phyloP scores from a whole-genome alignment of 805 yeast genomes.

The Teunomyces panamensis region DNA sequence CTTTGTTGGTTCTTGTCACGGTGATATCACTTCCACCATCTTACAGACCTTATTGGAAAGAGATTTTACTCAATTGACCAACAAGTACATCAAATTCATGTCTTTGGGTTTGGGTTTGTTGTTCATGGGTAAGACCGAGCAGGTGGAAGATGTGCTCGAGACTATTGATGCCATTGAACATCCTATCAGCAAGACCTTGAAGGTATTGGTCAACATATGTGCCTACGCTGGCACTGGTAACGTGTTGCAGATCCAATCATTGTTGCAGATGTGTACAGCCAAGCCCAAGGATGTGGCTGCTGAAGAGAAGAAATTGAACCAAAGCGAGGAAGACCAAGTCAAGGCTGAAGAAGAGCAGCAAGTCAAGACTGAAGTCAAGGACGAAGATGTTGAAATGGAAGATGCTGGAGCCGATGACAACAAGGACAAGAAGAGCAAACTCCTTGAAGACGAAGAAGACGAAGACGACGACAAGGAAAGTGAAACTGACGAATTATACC shows the following conservation, averaged over 20 bases:
- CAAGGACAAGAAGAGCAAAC: constrained; percentile 13
- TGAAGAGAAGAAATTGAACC: constrained; percentile 58
- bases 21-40: constrained; percentile 90
- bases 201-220: constrained; percentile 85
- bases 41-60: constrained; percentile 88
- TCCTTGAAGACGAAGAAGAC: constrained; percentile 19
- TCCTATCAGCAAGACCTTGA: constrained; percentile 85
- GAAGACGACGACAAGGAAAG: constrained; percentile 27
- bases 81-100: constrained; percentile 86
- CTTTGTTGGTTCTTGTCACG: constrained; percentile 93
- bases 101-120: constrained; percentile 89
- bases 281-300: constrained; percentile 56
- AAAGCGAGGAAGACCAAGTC: constrained; percentile 36
- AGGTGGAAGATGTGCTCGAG: constrained; percentile 89
- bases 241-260: constrained; percentile 87
- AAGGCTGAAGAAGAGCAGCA: constrained; percentile 14
- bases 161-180: constrained; percentile 94
- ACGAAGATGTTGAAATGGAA: constrained; percentile 31
- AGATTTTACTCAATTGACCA: constrained; percentile 68
- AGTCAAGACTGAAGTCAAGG: constrained; percentile 7
- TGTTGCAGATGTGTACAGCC: constrained; percentile 85
- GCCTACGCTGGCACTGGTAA: constrained; percentile 98
- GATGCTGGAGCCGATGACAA: constrained; percentile 22
- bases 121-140: constrained; percentile 91
- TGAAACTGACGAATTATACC: constrained; percentile 57